phyloP scores from a whole-genome alignment of 306 rosid genomes.

The Sphenostylis stenocarpa region DNA sequence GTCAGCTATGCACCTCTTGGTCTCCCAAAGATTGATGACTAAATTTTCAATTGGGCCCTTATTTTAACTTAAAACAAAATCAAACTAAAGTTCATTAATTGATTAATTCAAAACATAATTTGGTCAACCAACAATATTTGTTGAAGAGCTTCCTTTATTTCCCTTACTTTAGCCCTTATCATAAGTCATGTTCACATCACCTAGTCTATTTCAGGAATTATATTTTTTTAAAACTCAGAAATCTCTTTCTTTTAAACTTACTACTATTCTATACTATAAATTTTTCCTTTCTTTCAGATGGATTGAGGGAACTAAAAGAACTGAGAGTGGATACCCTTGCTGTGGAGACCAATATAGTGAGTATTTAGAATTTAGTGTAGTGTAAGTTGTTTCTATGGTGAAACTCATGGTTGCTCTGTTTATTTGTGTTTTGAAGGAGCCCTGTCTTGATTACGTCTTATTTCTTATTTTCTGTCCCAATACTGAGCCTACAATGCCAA shows the following conservation, averaged over 20 bases:
- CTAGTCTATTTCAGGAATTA: background rate
- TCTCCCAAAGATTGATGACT: too few relatives aligned
- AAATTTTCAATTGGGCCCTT: too few relatives aligned
- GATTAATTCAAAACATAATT: too few relatives aligned
- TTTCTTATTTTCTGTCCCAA: background rate
- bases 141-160: too few relatives aligned
- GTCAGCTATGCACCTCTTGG: too few relatives aligned
- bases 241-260: background rate
- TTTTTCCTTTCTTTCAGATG: conserved; percentile 45
- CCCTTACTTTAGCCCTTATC: too few relatives aligned
- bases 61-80: too few relatives aligned
- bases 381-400: background rate
- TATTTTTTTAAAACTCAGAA: background rate
- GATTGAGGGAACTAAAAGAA: conserved; percentile 61
- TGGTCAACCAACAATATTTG: too few relatives aligned
- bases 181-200: too few relatives aligned
- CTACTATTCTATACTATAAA: conserved; percentile 6
- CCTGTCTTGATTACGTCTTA: background rate
- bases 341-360: conserved; percentile 84
- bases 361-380: conserved; percentile 33
- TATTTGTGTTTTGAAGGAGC: background rate
- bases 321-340: conserved; percentile 49
- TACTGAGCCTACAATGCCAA: background rate
- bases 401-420: conserved; percentile 14
- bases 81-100: too few relatives aligned